Evolutionary conservation across 2,329 filamentous ascomycete genomes (phyloP).

Genomic region (Penicillium sp.): DNA sequence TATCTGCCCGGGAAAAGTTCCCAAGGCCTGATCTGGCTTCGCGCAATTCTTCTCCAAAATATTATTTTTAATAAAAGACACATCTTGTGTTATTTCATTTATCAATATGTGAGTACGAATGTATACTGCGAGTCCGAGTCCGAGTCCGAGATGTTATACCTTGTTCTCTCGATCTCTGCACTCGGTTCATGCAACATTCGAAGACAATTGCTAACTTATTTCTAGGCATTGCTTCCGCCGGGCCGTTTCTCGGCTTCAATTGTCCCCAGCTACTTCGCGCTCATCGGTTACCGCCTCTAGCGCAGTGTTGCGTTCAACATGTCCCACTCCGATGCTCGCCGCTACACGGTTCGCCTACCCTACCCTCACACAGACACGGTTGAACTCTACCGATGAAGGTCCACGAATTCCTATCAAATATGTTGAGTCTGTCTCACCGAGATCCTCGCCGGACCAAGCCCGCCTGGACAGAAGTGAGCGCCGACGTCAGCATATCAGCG

Average conservation of each 20-base stretch:
- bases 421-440: neutral
- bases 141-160: neutral
- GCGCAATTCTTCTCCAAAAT: neutral
- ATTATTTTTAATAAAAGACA: neutral
- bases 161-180: neutral
- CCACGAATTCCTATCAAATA: neutral
- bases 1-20: neutral
- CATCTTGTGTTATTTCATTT: neutral
- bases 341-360: constrained; percentile 34
- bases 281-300: constrained; percentile 40
- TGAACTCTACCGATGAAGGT: constrained; percentile 11
- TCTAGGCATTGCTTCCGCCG: constrained; percentile 59
- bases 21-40: neutral
- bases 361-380: constrained; percentile 13
- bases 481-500: neutral
- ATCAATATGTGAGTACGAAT: neutral
- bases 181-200: neutral
- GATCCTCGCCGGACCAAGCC: neutral
- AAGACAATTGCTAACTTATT: neutral
- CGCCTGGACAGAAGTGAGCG: neutral
- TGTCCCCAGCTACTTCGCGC: constrained; percentile 35
- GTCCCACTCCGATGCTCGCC: constrained; percentile 4
- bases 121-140: neutral
- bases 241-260: constrained; percentile 55
- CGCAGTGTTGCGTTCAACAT: constrained; percentile 34